Base-by-base conservation (phyloP, 495 filamentous ascomycete genomes). In the Annulohypoxylon stygium region DNA sequence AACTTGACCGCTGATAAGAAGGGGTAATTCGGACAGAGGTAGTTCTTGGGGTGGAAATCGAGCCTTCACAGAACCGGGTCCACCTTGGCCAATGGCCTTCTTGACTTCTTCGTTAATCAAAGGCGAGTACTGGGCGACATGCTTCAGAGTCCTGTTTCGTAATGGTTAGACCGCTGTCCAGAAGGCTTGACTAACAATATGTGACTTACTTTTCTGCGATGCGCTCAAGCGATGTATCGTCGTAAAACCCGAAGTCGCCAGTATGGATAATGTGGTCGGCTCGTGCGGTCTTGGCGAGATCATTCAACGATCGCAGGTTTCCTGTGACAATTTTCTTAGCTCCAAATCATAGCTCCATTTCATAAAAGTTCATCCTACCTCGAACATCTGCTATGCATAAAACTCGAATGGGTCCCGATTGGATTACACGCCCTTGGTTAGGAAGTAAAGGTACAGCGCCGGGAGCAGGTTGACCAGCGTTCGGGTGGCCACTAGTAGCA, bases 161-260 rank as follows among this genome's bases (percentile, higher is more conserved):
- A 30, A 11, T 54, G 75, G 60, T 57, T 70, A 75, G 50, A 69
- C 78, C 47, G 77, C 75, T 65, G 67, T 45, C 26, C 34, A 63
- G 48, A 37, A 45, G 8, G 8, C 20, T 54, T 53, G 8, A 54
- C 10, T 20, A 23, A 6, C 25, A 43, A 14, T 6, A 9, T 30
- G 59, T 71, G 48, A 86, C 93, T 86, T 81, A 99, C 96, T 99
- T 99, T 80, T 99, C 97, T 8, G 96, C 96, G 85, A 99, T 98
- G 64, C 97, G 92, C 75, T 99, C 95, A 36, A 99, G 84, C 9
- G 97, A 99, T 45, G 90, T 92, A 59, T 97, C 93, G 79, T 99
- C 97, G 82, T 99, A 99, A 83, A 99, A 99, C 61, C 97, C 97
- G 79, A 99, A 99, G 79, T 99, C 97, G 78, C 97, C 97, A 37